phyloP scores from a whole-genome alignment of 176 grass and related monocot species.

The sorghum (Sorghum bicolor) region Sorghum_bicolor_NCBIv3 NC_012873.2:19687501-19688000 shows the following conservation, averaged over 20 bases:
- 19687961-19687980: constrained; percentile 21
- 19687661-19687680: constrained; percentile 51
- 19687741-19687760: constrained; percentile 51
- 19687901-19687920: neutral
- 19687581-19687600: neutral
- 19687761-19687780: constrained; percentile 55
- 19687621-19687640: neutral
- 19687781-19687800: constrained; percentile 39
- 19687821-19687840: constrained; percentile 21
- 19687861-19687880: neutral
- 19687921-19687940: neutral
- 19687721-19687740: constrained; percentile 38
- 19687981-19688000: constrained; percentile 17
- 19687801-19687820: constrained; percentile 22
- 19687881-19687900: neutral
- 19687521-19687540: constrained; percentile 39
- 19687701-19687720: constrained; percentile 40
- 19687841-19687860: constrained; percentile 30
- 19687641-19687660: neutral
- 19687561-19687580: neutral
- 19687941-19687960: neutral
- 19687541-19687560: constrained; percentile 43
- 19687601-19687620: neutral
- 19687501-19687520: constrained; percentile 44
- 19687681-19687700: constrained; percentile 40